These are phyloP conservation scores for Citrullus amarus DNA, from an alignment of 306 rosid species.

Conservation along the genomic window DNA sequence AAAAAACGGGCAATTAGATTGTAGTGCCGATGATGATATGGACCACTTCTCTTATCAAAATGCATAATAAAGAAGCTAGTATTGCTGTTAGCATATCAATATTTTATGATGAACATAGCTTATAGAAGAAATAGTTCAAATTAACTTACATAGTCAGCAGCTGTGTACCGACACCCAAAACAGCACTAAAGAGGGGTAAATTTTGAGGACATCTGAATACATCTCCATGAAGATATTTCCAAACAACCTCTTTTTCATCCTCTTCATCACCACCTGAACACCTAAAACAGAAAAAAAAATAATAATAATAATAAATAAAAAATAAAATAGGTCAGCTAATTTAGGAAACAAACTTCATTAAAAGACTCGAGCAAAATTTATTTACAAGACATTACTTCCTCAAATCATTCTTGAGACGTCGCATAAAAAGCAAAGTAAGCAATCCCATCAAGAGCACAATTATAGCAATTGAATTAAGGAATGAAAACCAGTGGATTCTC, in stretches of 20 bases:
- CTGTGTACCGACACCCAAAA: conserved; percentile 78
- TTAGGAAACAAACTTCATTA: background rate
- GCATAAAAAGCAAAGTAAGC: conserved; percentile 54
- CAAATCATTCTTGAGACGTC: conserved; percentile 61
- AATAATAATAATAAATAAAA: background rate
- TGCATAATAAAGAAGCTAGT: background rate
- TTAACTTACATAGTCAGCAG: conserved; percentile 64
- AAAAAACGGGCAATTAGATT: background rate
- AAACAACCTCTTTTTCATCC: conserved; percentile 72
- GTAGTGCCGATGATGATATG: background rate
- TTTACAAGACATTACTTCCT: conserved; percentile 38
- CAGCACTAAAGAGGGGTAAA: conserved; percentile 52
- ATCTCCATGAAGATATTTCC: conserved; percentile 70
- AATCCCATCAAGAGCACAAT: conserved; percentile 63
- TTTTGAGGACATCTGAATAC: conserved; percentile 64
- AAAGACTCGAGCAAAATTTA: background rate
- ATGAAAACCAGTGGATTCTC: conserved; percentile 78
- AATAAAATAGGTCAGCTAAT: conserved; percentile 11
- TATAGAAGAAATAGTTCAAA: conserved; percentile 15
- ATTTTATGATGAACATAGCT: conserved; percentile 1
- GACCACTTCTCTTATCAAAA: background rate
- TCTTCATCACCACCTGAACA: conserved; percentile 42
- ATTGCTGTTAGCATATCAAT: background rate
- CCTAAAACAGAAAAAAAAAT: conserved; percentile 17
- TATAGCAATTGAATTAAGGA: conserved; percentile 54